Conservation (phyloP, 225 moss, liverwort and hornwort genomes). For the Rhytidiadelphus loreus region DNA sequence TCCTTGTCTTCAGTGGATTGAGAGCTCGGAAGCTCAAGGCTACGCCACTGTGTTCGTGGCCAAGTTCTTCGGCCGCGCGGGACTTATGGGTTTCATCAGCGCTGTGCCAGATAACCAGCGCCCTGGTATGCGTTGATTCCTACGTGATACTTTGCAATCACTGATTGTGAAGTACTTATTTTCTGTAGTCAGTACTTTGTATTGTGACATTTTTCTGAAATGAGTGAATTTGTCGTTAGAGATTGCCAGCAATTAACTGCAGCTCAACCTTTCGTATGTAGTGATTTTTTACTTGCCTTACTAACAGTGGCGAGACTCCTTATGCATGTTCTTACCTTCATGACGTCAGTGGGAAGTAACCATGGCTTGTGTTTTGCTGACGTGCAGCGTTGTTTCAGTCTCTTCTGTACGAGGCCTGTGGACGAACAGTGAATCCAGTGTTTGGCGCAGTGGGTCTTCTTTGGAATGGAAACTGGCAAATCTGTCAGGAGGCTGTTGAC, state of each 20-base stretch:
- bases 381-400: conserved; percentile 68
- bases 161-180: neutral
- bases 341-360: neutral
- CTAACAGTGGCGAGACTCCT: neutral
- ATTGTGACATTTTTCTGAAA: neutral
- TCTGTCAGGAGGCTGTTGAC: conserved; percentile 56
- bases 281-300: neutral
- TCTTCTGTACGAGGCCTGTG: conserved; percentile 68
- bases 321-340: neutral
- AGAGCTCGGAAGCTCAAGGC: conserved; percentile 62
- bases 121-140: conserved; percentile 25
- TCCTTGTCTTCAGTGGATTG: conserved; percentile 68
- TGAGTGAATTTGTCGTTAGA: neutral
- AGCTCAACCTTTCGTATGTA: neutral
- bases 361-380: neutral
- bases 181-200: neutral
- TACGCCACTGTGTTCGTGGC: conserved; percentile 67
- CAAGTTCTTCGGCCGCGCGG: conserved; percentile 75
- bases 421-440: conserved; percentile 71
- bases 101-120: conserved; percentile 44
- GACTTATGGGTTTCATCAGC: conserved; percentile 60
- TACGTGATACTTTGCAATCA: neutral
- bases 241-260: neutral
- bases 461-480: conserved; percentile 50
- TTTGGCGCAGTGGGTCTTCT: conserved; percentile 62